Evolutionary conservation across 176 grass and related monocot genomes (phyloP).

Genomic region (Hsuehochloa calcarea): DNA sequence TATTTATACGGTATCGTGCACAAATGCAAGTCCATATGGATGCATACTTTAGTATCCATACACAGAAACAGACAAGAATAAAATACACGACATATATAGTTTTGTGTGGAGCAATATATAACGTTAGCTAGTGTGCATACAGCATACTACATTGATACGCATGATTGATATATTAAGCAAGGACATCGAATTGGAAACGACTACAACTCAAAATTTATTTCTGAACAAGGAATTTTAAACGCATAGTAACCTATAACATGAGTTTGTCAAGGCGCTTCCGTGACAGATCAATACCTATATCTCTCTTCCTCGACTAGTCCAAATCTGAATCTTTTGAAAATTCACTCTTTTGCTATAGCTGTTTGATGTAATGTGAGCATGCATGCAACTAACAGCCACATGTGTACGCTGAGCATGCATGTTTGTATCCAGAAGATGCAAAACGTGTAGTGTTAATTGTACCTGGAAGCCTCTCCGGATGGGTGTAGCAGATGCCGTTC

Average conservation of each 20-base stretch:
- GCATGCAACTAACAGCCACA: slow-evolving; percentile 10
- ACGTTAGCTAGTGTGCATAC: neutral
- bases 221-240: neutral
- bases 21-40: slow-evolving; percentile 23
- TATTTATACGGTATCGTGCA: slow-evolving; percentile 22
- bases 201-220: neutral
- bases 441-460: slow-evolving; percentile 14
- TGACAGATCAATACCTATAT: slow-evolving; percentile 19
- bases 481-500: slow-evolving; percentile 99
- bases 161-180: slow-evolving; percentile 3
- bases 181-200: slow-evolving; percentile 31
- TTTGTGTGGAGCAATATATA: neutral
- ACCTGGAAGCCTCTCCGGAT: slow-evolving; percentile 95
- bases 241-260: neutral
- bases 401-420: neutral
- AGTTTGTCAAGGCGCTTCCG: neutral
- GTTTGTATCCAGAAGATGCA: neutral
- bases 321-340: slow-evolving; percentile 30
- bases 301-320: slow-evolving; percentile 26
- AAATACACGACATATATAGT: neutral
- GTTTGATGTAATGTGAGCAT: slow-evolving; percentile 17
- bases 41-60: neutral
- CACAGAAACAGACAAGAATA: neutral
- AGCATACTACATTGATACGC: neutral
- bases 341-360: neutral